Evolutionary conservation across 257 asterid species (phyloP).

Genomic region (Solanum pennellii): DNA sequence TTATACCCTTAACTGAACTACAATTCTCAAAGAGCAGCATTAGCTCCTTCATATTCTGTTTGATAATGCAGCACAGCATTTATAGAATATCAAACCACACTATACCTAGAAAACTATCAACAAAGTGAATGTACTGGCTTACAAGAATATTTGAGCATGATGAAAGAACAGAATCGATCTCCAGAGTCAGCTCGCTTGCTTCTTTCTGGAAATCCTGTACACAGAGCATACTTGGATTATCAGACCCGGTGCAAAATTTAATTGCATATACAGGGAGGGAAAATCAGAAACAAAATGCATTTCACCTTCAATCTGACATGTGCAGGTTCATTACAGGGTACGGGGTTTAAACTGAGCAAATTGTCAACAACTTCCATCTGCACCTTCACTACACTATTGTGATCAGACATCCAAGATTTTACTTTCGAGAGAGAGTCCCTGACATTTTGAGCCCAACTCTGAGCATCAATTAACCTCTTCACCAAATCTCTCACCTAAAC

Average conservation of each 20-base stretch:
- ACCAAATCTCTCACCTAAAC: conserved; percentile 62
- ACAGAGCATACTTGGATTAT: neutral
- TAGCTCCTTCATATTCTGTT: neutral
- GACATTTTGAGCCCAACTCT: conserved; percentile 60
- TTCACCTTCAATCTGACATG: conserved; percentile 56
- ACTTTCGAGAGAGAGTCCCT: conserved; percentile 51
- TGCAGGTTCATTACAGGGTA: conserved; percentile 55
- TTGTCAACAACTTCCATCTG: conserved; percentile 41
- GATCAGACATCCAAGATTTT: conserved; percentile 40
- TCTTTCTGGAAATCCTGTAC: conserved; percentile 51
- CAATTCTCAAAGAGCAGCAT: neutral
- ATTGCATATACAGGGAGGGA: neutral
- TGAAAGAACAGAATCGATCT: conserved; percentile 51
- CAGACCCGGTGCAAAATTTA: conserved; percentile 12
- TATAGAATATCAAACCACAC: neutral
- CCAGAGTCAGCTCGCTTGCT: conserved; percentile 49
- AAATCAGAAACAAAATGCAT: conserved; percentile 3
- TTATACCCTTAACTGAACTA: neutral
- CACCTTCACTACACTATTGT: conserved; percentile 26
- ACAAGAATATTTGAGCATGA: conserved; percentile 38
- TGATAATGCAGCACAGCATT: neutral
- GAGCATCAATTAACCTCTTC: conserved; percentile 52
- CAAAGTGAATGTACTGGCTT: conserved; percentile 21
- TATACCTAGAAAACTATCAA: neutral
- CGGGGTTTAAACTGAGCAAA: conserved; percentile 39